Conservation (phyloP, 305 asterid genomes). For the Fraxinus dipetala region DNA sequence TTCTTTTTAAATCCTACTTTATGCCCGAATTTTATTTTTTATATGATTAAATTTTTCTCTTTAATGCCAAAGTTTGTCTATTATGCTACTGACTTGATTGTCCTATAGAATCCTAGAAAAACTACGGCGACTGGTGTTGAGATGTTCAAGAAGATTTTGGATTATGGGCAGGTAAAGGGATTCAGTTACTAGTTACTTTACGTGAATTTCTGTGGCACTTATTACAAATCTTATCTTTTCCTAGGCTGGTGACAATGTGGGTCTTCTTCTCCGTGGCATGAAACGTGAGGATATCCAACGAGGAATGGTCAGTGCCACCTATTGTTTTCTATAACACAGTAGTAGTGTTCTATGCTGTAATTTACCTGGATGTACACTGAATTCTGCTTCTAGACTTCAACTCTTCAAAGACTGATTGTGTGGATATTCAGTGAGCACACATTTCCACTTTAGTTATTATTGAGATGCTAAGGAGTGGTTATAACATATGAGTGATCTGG, state of each 20-base stretch:
- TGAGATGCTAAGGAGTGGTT: conserved; percentile 17
- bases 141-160: conserved; percentile 97
- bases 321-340: neutral
- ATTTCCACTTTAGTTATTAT: neutral
- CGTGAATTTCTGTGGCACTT: neutral
- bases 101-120: conserved; percentile 66
- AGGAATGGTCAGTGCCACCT: conserved; percentile 70
- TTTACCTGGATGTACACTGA: neutral
- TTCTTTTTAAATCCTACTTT: neutral
- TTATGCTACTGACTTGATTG: conserved; percentile 1
- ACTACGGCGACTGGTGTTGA: conserved; percentile 94
- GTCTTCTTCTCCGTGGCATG: conserved; percentile 92
- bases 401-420: neutral
- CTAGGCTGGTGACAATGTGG: conserved; percentile 99
- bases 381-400: conserved; percentile 13
- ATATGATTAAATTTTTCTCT: neutral
- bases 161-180: conserved; percentile 75
- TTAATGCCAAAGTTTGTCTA: conserved; percentile 14
- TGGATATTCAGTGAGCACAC: neutral
- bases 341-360: neutral
- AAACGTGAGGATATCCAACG: conserved; percentile 84
- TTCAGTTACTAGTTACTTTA: neutral
- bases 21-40: neutral
- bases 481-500: neutral
- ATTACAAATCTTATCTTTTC: conserved; percentile 22